Conservation (phyloP, 73 alveolate species). For the Stentor roeselii region DNA sequence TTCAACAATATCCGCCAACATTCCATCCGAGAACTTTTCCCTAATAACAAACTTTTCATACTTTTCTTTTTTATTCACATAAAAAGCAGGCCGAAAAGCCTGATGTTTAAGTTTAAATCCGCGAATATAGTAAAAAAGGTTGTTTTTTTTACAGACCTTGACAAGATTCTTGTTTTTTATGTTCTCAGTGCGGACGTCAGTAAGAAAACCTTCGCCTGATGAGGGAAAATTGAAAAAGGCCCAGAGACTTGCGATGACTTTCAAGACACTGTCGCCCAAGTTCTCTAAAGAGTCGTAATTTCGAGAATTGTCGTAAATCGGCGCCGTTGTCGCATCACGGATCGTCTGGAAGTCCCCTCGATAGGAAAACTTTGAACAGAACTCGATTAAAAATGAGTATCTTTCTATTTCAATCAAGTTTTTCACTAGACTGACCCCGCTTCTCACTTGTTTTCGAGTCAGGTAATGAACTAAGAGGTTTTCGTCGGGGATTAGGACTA, state of each 20-base stretch:
- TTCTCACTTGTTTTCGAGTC: not conserved
- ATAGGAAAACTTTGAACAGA: not conserved
- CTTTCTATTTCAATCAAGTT: not conserved
- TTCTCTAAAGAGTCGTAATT: constrained; percentile 38
- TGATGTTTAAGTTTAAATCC: not conserved
- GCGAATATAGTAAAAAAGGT: constrained; percentile 19
- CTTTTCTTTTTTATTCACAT: not conserved
- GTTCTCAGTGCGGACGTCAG: constrained; percentile 21
- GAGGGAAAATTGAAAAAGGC: constrained; percentile 24
- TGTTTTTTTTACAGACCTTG: constrained; percentile 8
- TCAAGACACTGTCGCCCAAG: constrained; percentile 39
- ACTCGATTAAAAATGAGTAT: constrained; percentile 1
- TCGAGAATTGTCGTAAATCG: constrained; percentile 18
- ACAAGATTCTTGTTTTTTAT: constrained; percentile 32
- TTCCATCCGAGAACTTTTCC: not conserved
- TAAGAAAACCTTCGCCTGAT: constrained; percentile 29
- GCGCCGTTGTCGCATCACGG: not conserved
- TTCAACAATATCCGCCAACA: constrained; percentile 10
- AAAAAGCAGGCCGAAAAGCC: constrained; percentile 1
- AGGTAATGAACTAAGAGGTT: not conserved
- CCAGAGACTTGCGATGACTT: constrained; percentile 26
- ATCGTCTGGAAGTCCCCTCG: not conserved
- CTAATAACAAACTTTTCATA: not conserved
- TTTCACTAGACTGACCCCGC: not conserved
- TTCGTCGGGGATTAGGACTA: not conserved